These are phyloP conservation scores for Talaromyces albobiverticillius DNA, from an alignment of 2,329 filamentous ascomycete species.

Conservation along the genomic window DNA sequence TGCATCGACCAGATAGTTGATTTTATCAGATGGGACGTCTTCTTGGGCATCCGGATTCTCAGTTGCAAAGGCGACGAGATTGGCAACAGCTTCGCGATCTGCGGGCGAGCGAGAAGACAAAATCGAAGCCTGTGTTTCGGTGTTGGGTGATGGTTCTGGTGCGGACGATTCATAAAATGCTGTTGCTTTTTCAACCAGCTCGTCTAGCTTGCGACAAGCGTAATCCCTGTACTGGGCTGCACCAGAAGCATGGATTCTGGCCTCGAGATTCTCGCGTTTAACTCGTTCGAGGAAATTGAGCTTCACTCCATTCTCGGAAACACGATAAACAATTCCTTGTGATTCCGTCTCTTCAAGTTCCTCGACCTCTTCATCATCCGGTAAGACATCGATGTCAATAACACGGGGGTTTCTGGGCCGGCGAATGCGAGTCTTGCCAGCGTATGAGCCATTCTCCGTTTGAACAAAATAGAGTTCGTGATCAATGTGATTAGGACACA, in stretches of 20 bases:
- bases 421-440: constrained; percentile 29
- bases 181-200: constrained; percentile 23
- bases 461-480: constrained; percentile 58
- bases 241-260: constrained; percentile 19
- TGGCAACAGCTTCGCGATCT: constrained; percentile 31
- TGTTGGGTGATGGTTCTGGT: constrained; percentile 19
- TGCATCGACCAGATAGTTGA: constrained; percentile 30
- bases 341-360: constrained; percentile 59
- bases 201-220: constrained; percentile 23
- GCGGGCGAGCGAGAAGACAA: constrained; percentile 25
- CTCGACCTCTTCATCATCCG: constrained; percentile 51
- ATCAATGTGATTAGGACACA: constrained; percentile 82
- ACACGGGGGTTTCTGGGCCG: constrained; percentile 49
- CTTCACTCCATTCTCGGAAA: constrained; percentile 64
- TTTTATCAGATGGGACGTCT: constrained; percentile 19
- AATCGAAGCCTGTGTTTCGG: constrained; percentile 18
- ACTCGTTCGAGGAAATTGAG: constrained; percentile 68
- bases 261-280: constrained; percentile 40
- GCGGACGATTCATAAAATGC: constrained; percentile 22
- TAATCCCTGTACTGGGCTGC: constrained; percentile 25
- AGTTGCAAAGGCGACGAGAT: constrained; percentile 29
- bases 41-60: constrained; percentile 15
- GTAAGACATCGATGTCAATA: constrained; percentile 66
- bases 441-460: constrained; percentile 53
- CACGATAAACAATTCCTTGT: constrained; percentile 63